Base-by-base conservation (phyloP, 1,139 yeast genomes). In the Debaryomycetaceae sp. region DNA sequence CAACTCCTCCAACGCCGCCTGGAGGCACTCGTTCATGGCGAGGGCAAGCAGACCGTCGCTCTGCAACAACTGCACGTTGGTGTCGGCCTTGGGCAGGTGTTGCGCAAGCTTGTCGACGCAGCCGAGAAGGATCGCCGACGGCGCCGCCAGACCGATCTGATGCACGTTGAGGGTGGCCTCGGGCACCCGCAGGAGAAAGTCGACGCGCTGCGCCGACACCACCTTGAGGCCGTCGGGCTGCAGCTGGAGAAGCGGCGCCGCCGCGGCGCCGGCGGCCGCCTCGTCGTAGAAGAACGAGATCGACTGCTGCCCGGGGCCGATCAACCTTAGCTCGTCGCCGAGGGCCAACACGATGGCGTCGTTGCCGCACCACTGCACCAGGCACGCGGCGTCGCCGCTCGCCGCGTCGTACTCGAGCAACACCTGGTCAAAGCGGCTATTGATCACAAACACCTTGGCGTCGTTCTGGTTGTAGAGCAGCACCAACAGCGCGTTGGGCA, bases 21-120 rank as follows among this genome's bases (percentile, higher is more conserved):
- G 61, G 8, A 89, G 68, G 49, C 96, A 85, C 16, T 72, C 74
- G 22, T 71, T 68, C 2, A 89, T 80, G 1, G 96, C 96, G 7
- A 58, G 59, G 0, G 61, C 56, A 16, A 91, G 57, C 15, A 70
- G 57, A 14, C 61, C 53, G 25, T 73, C 75, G 5, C 83, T 65
- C 23, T 81, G 73, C 35, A 78, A 68, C 23, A 88, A 56, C 0
- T 68, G 51, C 11, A 67, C 65, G 40, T 83, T 85, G 36, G 85
- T 88, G 46, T 85, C 85, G 0, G 96, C 95, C 46, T 83, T 81
- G 0, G 96, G 86, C 0, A 94, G 75, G 44, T 82, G 80, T 25
- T 64, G 61, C 7, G 76, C 70, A 12, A 86, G 59, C 40, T 84
- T 78, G 33, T 85, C 91, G 22, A 86, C 71, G 13, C 96, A 83